Percentiles rank a stretch among this genome's conserved stretches.
Evolutionary conservation across 306 rosid species (phyloP).

Genomic region (Pyrus communis): DNA sequence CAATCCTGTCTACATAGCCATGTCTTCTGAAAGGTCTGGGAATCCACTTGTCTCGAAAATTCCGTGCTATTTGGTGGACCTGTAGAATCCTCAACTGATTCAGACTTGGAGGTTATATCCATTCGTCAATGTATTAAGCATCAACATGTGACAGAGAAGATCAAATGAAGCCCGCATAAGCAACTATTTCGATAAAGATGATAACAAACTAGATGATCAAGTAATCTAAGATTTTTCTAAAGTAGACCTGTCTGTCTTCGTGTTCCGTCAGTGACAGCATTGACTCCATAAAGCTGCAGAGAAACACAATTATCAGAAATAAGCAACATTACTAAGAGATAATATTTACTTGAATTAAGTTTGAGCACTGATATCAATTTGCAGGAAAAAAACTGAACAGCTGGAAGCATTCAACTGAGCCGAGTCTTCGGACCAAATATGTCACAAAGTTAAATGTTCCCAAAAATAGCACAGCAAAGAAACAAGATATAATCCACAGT

Average conservation of each 20-base stretch:
- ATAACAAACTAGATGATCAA: neutral
- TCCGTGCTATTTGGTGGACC: conserved; percentile 99
- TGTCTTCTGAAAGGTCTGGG: conserved; percentile 52
- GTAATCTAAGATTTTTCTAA: neutral
- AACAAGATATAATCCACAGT: neutral
- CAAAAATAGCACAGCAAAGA: neutral
- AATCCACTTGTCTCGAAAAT: conserved; percentile 92
- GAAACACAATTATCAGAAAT: conserved; percentile 24
- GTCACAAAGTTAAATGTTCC: neutral
- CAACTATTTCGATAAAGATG: neutral
- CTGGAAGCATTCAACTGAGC: neutral
- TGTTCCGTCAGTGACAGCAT: conserved; percentile 93
- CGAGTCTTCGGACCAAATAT: neutral
- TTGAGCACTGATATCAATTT: conserved; percentile 7
- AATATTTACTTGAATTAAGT: neutral
- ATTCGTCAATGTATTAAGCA: neutral
- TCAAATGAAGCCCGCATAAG: neutral
- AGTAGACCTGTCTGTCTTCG: conserved; percentile 81
- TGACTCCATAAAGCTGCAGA: conserved; percentile 82
- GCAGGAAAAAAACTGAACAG: neutral
- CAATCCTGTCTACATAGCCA: conserved; percentile 58
- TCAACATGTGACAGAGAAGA: neutral
- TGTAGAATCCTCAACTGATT: conserved; percentile 26
- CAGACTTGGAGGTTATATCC: conserved; percentile 8
- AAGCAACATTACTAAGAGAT: neutral